Base-by-base conservation (phyloP, 179 eudicot genomes). In the Dionaea muscipula region DNA sequence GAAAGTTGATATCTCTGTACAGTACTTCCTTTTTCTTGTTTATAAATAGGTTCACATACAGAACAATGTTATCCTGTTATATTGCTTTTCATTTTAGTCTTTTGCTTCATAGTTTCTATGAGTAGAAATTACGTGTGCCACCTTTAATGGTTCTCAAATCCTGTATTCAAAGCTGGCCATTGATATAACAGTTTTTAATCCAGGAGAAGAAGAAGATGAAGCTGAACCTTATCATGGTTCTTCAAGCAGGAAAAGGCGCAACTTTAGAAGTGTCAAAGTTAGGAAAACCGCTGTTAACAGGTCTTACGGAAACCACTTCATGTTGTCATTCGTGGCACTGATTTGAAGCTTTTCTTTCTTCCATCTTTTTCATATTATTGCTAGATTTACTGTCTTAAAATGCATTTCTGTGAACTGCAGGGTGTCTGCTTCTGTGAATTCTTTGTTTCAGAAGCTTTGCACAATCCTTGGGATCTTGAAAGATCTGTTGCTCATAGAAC, bases 191-290 rank as follows among this genome's bases (percentile, higher is more conserved):
- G 19, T 43, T 43, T 5, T 43, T 21, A 22, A 22, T 72, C 61
- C 73, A 81, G 87, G 67, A 69, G 98, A 86, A 48, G 94, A 82
- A n/a, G 89, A 84, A 50, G 80, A 68, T 21, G 98, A 90, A 41
- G 69, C 10, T 67, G 82, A 64, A 59, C 69, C 44, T 52, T 86
- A 81, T 52, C 75, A 72, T 79, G 99, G 94, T 67, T 81, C 96
- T 40, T 76, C 85, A 26, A 93, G 78, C 78, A 93, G 82, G 79
- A 80, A 63, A 76, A 79, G 86, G 67, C 91, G 96, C 53, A 72
- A 71, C 58, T 53, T 66, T 50, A 93, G 74, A 75, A 76, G 73
- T 81, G 73, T 58, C 12, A 86, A 82, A 74, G 70, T 62, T 55
- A 84, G 78, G 73, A 84, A 76, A 72, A 68, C 91, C 62, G 58